These are phyloP conservation scores for Mediolabrus comicus DNA, from an alignment of 108 stramenopile species.

Conservation along the genomic window DNA sequence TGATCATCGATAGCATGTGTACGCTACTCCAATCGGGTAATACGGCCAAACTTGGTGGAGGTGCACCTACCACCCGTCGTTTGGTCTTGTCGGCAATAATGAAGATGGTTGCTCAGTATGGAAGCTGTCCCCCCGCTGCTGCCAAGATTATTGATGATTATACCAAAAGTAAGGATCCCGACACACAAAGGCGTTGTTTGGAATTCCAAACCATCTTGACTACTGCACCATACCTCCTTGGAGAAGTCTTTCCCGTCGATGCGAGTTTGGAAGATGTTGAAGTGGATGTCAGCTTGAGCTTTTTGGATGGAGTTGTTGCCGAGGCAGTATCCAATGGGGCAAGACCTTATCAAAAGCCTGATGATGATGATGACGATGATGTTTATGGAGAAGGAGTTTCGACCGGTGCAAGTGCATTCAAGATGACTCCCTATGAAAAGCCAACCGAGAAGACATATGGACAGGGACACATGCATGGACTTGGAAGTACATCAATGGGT, in stretches of 20 bases:
- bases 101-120: slow-evolving; percentile 94
- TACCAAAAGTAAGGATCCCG: slow-evolving; percentile 81
- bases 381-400: slow-evolving; percentile 40
- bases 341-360: slow-evolving; percentile 78
- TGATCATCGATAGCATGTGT: slow-evolving; percentile 78
- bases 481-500: slow-evolving; percentile 40
- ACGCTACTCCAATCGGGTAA: slow-evolving; percentile 37
- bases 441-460: slow-evolving; percentile 57
- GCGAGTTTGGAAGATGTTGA: slow-evolving; percentile 91
- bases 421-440: slow-evolving; percentile 92
- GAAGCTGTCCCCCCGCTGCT: slow-evolving; percentile 83
- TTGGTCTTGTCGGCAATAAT: slow-evolving; percentile 86
- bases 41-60: slow-evolving; percentile 32
- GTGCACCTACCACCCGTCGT: slow-evolving; percentile 73
- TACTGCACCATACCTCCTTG: slow-evolving; percentile 70
- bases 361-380: slow-evolving; percentile 90
- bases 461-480: slow-evolving; percentile 24
- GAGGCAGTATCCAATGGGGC: slow-evolving; percentile 88
- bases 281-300: slow-evolving; percentile 87
- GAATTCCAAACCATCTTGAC: slow-evolving; percentile 88
- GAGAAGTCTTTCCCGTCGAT: slow-evolving; percentile 94
- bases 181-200: slow-evolving; percentile 91
- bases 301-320: slow-evolving; percentile 87
- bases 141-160: slow-evolving; percentile 87
- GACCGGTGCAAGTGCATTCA: slow-evolving; percentile 59